Evolutionary conservation across 345 rosid genomes (phyloP).

Genomic region (Cardamine chenopodiifolia): DNA sequence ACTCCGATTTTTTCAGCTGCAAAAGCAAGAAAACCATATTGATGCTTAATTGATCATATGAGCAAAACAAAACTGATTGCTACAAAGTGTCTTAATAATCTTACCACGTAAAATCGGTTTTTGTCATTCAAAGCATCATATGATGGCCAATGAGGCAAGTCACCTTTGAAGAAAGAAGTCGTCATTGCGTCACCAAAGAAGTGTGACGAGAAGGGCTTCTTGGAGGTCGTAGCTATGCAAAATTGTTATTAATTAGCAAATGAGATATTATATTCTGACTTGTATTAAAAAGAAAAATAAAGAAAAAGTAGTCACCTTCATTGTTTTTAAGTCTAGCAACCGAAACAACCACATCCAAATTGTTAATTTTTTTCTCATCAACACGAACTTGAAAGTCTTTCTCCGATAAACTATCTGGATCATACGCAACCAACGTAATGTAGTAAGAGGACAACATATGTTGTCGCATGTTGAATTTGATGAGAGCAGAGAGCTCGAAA

Average conservation of each 20-base stretch:
- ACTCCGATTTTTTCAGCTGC: not conserved
- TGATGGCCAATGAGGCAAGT: conserved; percentile 2
- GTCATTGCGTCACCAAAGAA: not conserved
- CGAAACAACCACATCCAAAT: no score
- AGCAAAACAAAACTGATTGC: not conserved
- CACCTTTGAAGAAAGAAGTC: not conserved
- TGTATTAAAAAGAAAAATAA: not conserved
- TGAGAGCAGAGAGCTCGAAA: no score
- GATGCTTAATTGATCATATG: not conserved
- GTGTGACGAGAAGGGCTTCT: not conserved
- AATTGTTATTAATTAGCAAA: not conserved
- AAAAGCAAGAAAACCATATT: not conserved
- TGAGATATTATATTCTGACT: not conserved
- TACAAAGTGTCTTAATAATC: not conserved
- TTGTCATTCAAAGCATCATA: not conserved
- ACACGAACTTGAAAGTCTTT: no score
- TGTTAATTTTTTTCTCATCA: no score
- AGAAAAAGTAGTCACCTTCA: not conserved
- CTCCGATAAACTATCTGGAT: no score
- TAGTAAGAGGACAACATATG: no score
- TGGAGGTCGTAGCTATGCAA: not conserved
- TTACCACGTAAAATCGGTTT: not conserved
- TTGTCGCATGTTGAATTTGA: no score
- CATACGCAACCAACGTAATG: no score
- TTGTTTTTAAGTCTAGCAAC: not conserved